These are phyloP conservation scores for Zymoseptoria brevis DNA, from an alignment of 2,329 filamentous ascomycete species.

Conservation along the genomic window DNA sequence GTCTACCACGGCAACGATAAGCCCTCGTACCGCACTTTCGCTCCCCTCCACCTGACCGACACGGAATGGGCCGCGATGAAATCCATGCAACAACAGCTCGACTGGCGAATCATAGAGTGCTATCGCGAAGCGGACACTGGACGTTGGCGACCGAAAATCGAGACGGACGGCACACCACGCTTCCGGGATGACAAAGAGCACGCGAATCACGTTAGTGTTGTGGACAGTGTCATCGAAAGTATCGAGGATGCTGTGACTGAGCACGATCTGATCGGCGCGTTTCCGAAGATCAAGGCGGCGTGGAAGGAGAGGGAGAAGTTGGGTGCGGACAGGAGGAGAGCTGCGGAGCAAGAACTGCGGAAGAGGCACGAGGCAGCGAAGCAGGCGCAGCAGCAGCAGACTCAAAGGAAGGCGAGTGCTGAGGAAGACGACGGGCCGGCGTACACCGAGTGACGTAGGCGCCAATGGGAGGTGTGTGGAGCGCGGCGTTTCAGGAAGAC, in stretches of 20 bases:
- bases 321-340: slow-evolving; percentile 12
- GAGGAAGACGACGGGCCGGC: too few species aligned
- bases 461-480: too few species aligned
- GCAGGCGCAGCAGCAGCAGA: slow-evolving; percentile 9
- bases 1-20: slow-evolving; percentile 57
- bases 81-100: slow-evolving; percentile 61
- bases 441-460: too few species aligned
- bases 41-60: slow-evolving; percentile 59
- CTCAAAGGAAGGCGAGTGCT: background rate
- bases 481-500: background rate
- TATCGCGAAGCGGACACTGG: slow-evolving; percentile 61
- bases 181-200: slow-evolving; percentile 90
- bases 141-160: slow-evolving; percentile 65
- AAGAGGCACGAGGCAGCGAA: slow-evolving; percentile 11
- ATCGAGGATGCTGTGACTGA: slow-evolving; percentile 80
- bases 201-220: slow-evolving; percentile 79
- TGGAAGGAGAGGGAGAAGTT: slow-evolving; percentile 60
- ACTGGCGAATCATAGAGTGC: slow-evolving; percentile 85
- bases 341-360: slow-evolving; percentile 10
- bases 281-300: slow-evolving; percentile 63
- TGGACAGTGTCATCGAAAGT: slow-evolving; percentile 79
- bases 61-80: slow-evolving; percentile 82
- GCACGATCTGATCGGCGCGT: slow-evolving; percentile 65
- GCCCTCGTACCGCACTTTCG: slow-evolving; percentile 53
- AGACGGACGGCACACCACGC: slow-evolving; percentile 50